phyloP scores from a whole-genome alignment of 768 basidiomycete genomes.

The Cystofilobasidium macerans region DNA sequence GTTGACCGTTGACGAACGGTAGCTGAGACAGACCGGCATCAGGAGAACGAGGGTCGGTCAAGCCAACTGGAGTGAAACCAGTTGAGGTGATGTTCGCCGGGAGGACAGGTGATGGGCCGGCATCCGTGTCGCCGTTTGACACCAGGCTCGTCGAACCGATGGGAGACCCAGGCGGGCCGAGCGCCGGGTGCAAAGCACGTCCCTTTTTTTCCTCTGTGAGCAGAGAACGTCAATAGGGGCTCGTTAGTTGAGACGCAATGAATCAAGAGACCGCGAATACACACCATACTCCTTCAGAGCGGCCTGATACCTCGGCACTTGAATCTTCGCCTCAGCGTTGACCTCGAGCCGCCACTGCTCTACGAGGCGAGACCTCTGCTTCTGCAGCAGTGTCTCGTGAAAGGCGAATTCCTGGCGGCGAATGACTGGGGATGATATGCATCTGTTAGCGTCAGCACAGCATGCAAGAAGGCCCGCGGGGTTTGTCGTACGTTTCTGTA shows the following conservation, averaged over 20 bases:
- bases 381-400: constrained; percentile 55
- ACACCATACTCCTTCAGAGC: constrained; percentile 57
- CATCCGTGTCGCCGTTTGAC: no score
- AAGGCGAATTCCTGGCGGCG: constrained; percentile 74
- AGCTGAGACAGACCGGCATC: not conserved
- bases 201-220: no score
- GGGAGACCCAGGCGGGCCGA: no score
- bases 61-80: not conserved
- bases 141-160: no score
- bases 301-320: constrained; percentile 65
- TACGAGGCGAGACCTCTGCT: constrained; percentile 59
- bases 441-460: not conserved
- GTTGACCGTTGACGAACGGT: not conserved
- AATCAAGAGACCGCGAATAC: not conserved
- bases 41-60: not conserved
- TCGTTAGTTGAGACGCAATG: not conserved
- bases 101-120: not conserved
- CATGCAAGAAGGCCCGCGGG: not conserved
- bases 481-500: not conserved
- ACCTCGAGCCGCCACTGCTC: constrained; percentile 53
- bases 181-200: no score
- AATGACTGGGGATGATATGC: constrained; percentile 52
- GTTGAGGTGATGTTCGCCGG: not conserved
- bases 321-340: constrained; percentile 54
- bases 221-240: no score